Evolutionary conservation across 306 rosid genomes (phyloP), one percentile per base, ranked within the genome.

Genomic region (Pyrus pyrifolia): DNA sequence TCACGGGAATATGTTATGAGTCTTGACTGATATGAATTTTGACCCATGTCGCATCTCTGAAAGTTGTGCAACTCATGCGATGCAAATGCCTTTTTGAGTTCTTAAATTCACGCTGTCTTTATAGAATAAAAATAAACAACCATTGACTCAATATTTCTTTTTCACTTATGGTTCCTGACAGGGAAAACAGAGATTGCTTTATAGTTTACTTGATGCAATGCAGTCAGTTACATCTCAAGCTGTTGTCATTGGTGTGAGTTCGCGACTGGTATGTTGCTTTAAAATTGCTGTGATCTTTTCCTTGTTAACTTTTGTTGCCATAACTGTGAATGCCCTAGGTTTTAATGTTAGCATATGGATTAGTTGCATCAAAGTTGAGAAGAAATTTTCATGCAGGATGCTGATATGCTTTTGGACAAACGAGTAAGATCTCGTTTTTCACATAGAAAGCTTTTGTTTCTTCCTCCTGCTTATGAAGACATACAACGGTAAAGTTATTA

Each of bases 391-490:
- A 19, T 83, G 87, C 89, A 95, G 98, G 98, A 92, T 82, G 97
- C 98, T 4, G 98, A 92, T 83, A 97, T 90, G 86, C 86, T 92
- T 74, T 83, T 95, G 78, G 97, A 95, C 77, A 95, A 95, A 86
- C 92, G 97, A 85, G 97, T 95, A 22, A 93, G 91, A 76, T 90
- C 98, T 83, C 97, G 96, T 29, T 95, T 95, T 85, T 95, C 98
- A 42, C 97, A 90, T 81, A 89, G 98, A 85, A 95, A 95, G 86
- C 79, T 88, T 57, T 46, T 95, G 80, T 92, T 92, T 83, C 86
- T 89, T 83, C 97, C 97, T 75, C 96, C 97, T 75, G 80, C 90
- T 31, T 62, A 71, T 42, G 97, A 89, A 45, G 93, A 92, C 61
- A 74, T 85, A 53, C 85, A 85, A 67, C 83, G 87, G 98, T 90